Evolutionary conservation across 768 basidiomycete genomes (phyloP), one percentile per base, ranked within the genome.

Genomic region (Phlebiopsis gigantea): DNA sequence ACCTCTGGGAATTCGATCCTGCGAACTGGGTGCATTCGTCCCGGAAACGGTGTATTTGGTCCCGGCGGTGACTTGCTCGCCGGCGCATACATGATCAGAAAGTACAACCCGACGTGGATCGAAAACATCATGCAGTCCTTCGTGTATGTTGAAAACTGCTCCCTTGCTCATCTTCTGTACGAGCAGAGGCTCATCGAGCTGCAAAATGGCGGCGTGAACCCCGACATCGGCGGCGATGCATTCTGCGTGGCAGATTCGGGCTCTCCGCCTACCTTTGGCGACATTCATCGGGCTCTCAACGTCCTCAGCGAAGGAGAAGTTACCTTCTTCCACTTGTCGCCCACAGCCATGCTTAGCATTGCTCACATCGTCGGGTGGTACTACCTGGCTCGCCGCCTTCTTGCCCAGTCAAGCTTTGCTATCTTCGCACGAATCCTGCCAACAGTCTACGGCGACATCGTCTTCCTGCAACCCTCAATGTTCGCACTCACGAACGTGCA

Each of bases 1-100:
- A 57, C 62, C 1, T 70, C 72, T 3, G 17, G 65, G 72, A 4
- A 77, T 77, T 56, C 58, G 21, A 63, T 73, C 12, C 66, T 90
- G 45, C 77, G 85, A 50, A 90, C 88, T 7, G 88, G 89, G 0
- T 85, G 81, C 59, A 74, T 91, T 43, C 81, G 89, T n/a, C 89
- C 89, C 2, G 87, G 88, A 0, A 90, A 90, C 58, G 87, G 85
- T 0, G 70, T 89, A 3, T 91, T 81, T 67, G 89, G 89, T 1
- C 83, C 88, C 1, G 81, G 87, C 34, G 88, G 88, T 4, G 89
- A 90, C 66, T 77, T 86, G 63, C 65, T 87, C 10, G 82, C 79
- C 51, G 86, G 79, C 2, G 78, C 81, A 19, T 87, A 84, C 66
- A 78, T 91, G 43, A 71, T 77, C 2, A 45, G 21, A 19, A 71